phyloP scores from a whole-genome alignment of 2,329 filamentous ascomycete species.

The Ophiostoma novo-ulmi region DNA sequence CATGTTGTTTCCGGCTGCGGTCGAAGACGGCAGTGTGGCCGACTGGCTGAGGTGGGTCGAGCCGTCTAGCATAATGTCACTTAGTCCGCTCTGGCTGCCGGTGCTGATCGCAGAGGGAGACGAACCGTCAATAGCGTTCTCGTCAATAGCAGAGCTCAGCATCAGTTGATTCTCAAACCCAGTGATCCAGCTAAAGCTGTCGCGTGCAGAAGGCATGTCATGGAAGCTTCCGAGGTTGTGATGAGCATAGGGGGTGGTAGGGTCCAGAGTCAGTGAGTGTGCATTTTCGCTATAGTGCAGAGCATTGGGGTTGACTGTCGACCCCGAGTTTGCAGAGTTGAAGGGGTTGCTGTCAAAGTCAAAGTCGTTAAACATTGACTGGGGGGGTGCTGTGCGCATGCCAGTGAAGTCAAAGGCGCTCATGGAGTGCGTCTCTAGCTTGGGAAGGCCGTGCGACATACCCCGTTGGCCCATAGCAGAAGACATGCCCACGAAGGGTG shows the following conservation, averaged over 20 bases:
- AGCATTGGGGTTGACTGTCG: conserved; percentile 64
- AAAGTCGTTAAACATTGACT: conserved; percentile 55
- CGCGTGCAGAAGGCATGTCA: conserved; percentile 43
- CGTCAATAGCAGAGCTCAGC: conserved; percentile 55
- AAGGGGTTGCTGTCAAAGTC: conserved; percentile 62
- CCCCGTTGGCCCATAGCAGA: conserved; percentile 61
- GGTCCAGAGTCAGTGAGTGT: conserved; percentile 60
- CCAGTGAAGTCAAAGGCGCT: conserved; percentile 61
- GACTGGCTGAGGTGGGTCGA: conserved; percentile 53
- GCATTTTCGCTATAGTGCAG: conserved; percentile 78
- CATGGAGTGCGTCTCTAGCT: conserved; percentile 74
- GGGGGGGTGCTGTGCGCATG: conserved; percentile 70
- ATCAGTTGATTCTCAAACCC: conserved; percentile 75
- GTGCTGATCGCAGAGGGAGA: conserved; percentile 96
- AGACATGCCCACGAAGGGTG: conserved; percentile 63
- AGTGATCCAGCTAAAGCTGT: conserved; percentile 75
- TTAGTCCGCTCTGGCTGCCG: conserved; percentile 84
- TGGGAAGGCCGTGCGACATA: conserved; percentile 64
- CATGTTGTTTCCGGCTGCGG: conserved; percentile 33
- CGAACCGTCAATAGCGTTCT: conserved; percentile 82
- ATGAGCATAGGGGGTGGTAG: conserved; percentile 39
- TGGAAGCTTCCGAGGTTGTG: conserved; percentile 30
- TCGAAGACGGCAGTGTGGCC: conserved; percentile 45
- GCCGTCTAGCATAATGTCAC: conserved; percentile 86
- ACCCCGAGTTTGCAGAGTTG: conserved; percentile 62